Evolutionary conservation across 139 green algal species (phyloP).

Genomic region (Marvania coccoides): DNA sequence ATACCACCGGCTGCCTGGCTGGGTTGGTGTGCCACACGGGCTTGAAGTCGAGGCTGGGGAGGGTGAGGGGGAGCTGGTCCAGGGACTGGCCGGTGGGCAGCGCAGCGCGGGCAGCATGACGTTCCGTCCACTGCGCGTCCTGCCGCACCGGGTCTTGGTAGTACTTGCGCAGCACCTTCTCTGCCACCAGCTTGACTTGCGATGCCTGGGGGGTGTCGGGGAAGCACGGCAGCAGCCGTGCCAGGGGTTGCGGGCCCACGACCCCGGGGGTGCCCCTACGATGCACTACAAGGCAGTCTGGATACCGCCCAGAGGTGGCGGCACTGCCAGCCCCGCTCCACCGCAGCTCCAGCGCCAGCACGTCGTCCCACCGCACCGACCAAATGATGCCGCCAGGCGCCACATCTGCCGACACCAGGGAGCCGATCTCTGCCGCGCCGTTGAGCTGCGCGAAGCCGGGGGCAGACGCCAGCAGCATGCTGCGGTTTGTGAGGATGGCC

Average conservation of each 20-base stretch:
- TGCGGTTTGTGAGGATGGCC: constrained; percentile 61
- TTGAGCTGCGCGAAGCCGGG: constrained; percentile 55
- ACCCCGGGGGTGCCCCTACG: constrained; percentile 43
- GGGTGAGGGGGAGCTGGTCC: constrained; percentile 34
- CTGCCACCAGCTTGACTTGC: constrained; percentile 45
- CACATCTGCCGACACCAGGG: background rate
- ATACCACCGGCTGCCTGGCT: constrained; percentile 31
- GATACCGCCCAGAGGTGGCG: constrained; percentile 3
- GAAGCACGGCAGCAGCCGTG: constrained; percentile 60
- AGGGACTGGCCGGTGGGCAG: background rate
- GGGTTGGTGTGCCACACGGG: constrained; percentile 42
- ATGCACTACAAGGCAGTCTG: constrained; percentile 62
- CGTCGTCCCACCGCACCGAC: constrained; percentile 45
- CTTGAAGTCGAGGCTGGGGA: constrained; percentile 46
- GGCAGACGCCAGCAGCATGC: constrained; percentile 55
- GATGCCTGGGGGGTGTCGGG: constrained; percentile 48
- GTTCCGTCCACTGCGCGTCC: constrained; percentile 17
- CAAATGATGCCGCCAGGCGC: constrained; percentile 27
- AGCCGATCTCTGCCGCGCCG: constrained; percentile 22
- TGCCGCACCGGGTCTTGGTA: constrained; percentile 24
- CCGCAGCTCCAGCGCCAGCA: constrained; percentile 45
- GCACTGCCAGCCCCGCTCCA: constrained; percentile 2
- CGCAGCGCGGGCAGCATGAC: constrained; percentile 5
- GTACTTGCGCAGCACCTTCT: constrained; percentile 37
- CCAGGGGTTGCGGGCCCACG: constrained; percentile 47